These are phyloP conservation scores for Thielaviopsis ethacetica DNA, from an alignment of 2,329 filamentous ascomycete genomes.

Conservation along the genomic window DNA sequence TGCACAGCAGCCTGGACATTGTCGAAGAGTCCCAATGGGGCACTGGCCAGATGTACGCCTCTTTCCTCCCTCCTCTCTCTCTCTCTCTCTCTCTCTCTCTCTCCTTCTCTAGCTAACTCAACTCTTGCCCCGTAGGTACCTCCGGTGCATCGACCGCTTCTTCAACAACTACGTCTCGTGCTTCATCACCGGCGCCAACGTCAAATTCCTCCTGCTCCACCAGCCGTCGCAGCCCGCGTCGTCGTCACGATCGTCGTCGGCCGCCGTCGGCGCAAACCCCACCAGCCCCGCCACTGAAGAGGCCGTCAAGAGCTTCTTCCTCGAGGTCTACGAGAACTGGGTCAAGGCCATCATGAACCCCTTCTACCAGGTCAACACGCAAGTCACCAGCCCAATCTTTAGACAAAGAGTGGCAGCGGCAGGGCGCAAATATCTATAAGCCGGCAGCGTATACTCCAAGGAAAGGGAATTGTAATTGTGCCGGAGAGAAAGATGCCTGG, in stretches of 20 bases:
- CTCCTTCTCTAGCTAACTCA: constrained; percentile 11
- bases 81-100: constrained; percentile 5
- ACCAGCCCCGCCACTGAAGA: constrained; percentile 85
- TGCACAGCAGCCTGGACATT: constrained; percentile 85
- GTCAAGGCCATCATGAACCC: constrained; percentile 95
- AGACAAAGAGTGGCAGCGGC: constrained; percentile 66
- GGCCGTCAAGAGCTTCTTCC: constrained; percentile 86
- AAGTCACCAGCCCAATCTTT: constrained; percentile 77
- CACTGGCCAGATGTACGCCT: constrained; percentile 59
- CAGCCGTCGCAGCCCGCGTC: constrained; percentile 37
- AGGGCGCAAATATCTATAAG: constrained; percentile 75
- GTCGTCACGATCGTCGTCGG: constrained; percentile 36
- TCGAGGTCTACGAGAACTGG: constrained; percentile 91
- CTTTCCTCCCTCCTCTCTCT: constrained; percentile 5
- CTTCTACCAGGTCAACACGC: constrained; percentile 76
- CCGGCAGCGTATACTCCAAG: no score
- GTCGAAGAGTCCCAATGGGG: constrained; percentile 95
- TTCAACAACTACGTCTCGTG: constrained; percentile 90
- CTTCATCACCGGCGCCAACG: constrained; percentile 83
- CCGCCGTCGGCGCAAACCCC: constrained; percentile 69
- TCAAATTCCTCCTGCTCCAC: constrained; percentile 88
- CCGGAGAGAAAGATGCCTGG: no score
- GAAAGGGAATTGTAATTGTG: no score
- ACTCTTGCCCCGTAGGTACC: constrained; percentile 44
- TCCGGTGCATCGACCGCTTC: constrained; percentile 94